phyloP scores from a whole-genome alignment of 164 flowering plant species.

The Dillenia turbinata region DNA sequence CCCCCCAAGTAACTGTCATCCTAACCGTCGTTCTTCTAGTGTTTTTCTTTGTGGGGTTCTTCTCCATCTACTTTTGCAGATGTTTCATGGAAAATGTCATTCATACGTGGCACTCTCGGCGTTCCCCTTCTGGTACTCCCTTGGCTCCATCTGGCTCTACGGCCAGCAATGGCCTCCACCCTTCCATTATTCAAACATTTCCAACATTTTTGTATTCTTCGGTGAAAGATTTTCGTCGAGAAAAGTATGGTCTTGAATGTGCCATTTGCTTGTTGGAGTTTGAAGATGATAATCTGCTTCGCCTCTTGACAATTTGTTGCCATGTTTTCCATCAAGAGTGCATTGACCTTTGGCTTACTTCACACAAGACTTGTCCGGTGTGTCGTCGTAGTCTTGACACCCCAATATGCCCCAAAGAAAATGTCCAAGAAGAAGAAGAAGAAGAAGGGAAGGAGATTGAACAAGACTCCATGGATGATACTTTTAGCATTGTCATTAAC shows the following conservation, averaged over 20 bases:
- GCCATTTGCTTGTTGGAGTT: slow-evolving; percentile 76
- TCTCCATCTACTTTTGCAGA: slow-evolving; percentile 56
- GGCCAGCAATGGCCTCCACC: slow-evolving; percentile 44
- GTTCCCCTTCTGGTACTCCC: slow-evolving; percentile 19
- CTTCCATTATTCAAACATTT: slow-evolving; percentile 40
- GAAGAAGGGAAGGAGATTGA: slow-evolving; percentile 1
- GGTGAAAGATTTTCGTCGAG: slow-evolving; percentile 41
- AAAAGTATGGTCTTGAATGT: slow-evolving; percentile 56
- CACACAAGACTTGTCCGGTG: slow-evolving; percentile 77
- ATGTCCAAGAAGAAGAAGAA: slow-evolving; percentile 8
- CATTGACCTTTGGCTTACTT: slow-evolving; percentile 74
- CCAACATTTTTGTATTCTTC: slow-evolving; percentile 51
- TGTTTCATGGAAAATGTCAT: slow-evolving; percentile 31
- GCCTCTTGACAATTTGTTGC: slow-evolving; percentile 50
- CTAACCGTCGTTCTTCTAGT: slow-evolving; percentile 44
- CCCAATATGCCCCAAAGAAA: slow-evolving; percentile 8
- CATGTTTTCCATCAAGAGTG: slow-evolving; percentile 89
- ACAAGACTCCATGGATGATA: slow-evolving; percentile 3
- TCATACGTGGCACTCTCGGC: slow-evolving; percentile 18
- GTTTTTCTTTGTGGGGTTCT: slow-evolving; percentile 57
- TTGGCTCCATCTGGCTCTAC: background rate
- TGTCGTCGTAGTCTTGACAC: slow-evolving; percentile 56
- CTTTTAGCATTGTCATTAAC: slow-evolving; percentile 21
- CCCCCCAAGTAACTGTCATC: slow-evolving; percentile 37
- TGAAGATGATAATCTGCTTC: slow-evolving; percentile 38